A percentile compares a stretch with the other conserved stretches of the same genome.
Conservation (phyloP, 169 alveolate species). For the Cryptosporidium canis region DNA sequence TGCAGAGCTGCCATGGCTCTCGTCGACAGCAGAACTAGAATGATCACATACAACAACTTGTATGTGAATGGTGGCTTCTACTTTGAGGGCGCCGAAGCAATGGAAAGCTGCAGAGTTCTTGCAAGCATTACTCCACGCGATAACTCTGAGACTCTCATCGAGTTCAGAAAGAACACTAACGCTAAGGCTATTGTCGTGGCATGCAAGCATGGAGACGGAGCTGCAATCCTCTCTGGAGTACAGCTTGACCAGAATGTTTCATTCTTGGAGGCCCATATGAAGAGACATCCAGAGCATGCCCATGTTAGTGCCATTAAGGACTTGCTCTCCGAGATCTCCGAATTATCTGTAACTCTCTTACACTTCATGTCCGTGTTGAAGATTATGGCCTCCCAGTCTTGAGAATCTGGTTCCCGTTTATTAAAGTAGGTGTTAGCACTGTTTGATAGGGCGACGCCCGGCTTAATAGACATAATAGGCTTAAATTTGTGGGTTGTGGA, state of each 20-base stretch:
- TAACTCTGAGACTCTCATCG: neutral
- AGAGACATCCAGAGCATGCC: neutral
- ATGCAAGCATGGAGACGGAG: constrained; percentile 52
- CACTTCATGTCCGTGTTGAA: neutral
- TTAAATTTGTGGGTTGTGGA: too few relatives aligned
- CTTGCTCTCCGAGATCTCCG: neutral
- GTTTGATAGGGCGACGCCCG: too few relatives aligned
- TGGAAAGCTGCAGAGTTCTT: constrained; percentile 6
- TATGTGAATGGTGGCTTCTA: constrained; percentile 39
- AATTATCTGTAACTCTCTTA: neutral
- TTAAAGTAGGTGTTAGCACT: too few relatives aligned
- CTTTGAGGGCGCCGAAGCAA: constrained; percentile 16
- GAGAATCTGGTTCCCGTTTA: neutral
- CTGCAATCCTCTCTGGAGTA: constrained; percentile 35
- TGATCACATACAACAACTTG: neutral
- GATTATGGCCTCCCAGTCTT: neutral
- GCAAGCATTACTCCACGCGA: constrained; percentile 15
- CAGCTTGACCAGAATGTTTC: constrained; percentile 30
- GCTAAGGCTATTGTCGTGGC: constrained; percentile 25
- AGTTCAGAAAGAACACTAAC: neutral
- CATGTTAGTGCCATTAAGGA: neutral
- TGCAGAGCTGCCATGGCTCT: constrained; percentile 15
- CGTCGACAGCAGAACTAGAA: neutral
- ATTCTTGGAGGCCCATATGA: neutral
- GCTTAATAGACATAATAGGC: too few relatives aligned